Base-by-base conservation (phyloP, 768 basidiomycete species). In the Tephrocybe sp. region DNA sequence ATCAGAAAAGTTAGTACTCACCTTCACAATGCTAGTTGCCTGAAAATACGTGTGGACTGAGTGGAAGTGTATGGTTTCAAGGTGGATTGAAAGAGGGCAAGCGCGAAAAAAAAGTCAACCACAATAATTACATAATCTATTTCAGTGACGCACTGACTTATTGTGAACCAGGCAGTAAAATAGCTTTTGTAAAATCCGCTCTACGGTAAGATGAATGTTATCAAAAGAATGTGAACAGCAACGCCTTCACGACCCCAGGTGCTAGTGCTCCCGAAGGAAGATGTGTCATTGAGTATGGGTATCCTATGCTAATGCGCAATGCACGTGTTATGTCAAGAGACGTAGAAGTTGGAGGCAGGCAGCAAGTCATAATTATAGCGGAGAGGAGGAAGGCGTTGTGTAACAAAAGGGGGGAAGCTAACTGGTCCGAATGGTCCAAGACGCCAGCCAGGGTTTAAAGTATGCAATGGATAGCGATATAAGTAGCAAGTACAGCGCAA, bases 401-500 rank as follows among this genome's bases (percentile, higher is more conserved):
- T 48, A 44, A 51, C 38, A 41, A 52, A 45, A 41, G 22, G 32
- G 22, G 32, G 22, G 47, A 47, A 26, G 51, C 39, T 39, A 50
- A 38, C 31, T 49, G 54, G 55, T 56, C 53, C 58, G 41, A 43
- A 45, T 54, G 52, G 51, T 58, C 55, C 57, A 40, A 49, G 46
- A 44, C 42, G 53, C 45, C 52, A 49, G 41, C 42, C 48, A 54
- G 40, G 35, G 42, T 14, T 39, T 45, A 45, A 38, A 38, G 45
- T 51, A 56, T 55, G 57, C 51, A 50, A 57, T 48, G 36, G 55
- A 59, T 48, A 59, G 54, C 59, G 51, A 51, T 52, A 50, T 51
- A 45, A 52, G 54, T 49, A 56, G 52, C 51, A 43, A n/a, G 41
- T 45, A 50, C 49, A 49, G 49, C 45, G 50, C 30, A 45, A 57